Base-by-base conservation (phyloP, 306 rosid species). In the Quercus engelmannii region DNA sequence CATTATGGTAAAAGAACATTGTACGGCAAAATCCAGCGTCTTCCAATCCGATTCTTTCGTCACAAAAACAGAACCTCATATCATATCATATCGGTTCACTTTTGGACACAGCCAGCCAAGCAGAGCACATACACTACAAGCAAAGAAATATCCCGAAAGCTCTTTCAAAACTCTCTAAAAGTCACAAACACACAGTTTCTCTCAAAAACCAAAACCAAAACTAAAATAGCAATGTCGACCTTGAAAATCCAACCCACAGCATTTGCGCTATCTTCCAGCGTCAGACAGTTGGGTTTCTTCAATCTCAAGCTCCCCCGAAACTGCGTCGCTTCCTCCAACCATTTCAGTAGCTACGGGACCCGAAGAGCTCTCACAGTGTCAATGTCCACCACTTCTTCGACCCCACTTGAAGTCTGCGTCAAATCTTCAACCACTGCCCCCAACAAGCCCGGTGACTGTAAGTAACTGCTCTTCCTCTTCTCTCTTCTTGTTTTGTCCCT, bases 391-490 rank as follows among this genome's bases (percentile, higher is more conserved):
- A 71, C 79, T 82, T 64, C 90, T 52, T 55, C 89, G 23, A 51
- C 3, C 49, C 92, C 95, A 55, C 73, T 92, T n/a, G 92, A 90
- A 82, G 54, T 89, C 56, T 88, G 90, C 83, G 96, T 83, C 79
- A 95, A 95, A 77, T 90, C 94, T 71, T 95, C 98, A 63, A 0
- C 76, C 71, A 90, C 90, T 33, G 79, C 76, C 5, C 97, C 98
- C 73, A 80, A 85, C 84, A 86, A 35, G 80, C 89, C 74, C 70
- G 98, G 99, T 61, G 99, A 95, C 90, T 95, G 97, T 92, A 88
- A 83, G 26, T 21, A 14, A 51, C 46, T 2, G 69, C 55, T 49
- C 13, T 52, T 54, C 13, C 28, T 52, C 51, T 15, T 8, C 4
- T 15, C 25, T 3, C 55, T 15, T 46, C 43, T 51, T 6, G 75